Base-by-base conservation (phyloP, 148 eudicot species). In the Fagopyrum esculentum region DNA sequence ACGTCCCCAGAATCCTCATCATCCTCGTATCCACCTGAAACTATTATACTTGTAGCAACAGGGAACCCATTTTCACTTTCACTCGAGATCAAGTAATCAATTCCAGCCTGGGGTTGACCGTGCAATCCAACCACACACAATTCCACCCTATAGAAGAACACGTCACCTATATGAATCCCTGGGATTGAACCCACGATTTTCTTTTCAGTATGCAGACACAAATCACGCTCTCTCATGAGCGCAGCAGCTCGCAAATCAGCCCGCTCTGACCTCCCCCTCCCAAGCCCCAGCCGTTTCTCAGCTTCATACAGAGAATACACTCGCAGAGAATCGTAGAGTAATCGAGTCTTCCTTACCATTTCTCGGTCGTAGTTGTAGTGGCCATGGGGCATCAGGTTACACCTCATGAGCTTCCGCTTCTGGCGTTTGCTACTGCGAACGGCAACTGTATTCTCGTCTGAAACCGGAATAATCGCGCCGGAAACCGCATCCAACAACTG, bases 1-100 rank as follows among this genome's bases (percentile, higher is more conserved):
- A 90, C 94, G 70, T 92, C 96, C 11, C 99, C 99, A 0, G 76
- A 72, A 77, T 95, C 97, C 10, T 86, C 97, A 76, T 95, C 93
- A 47, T 95, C 97, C 57, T 95, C 99, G 17, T 95, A 95, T 44
- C 99, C 99, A 77, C 96, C 98, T 0, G 97, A 95, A 8, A 90
- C 96, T 16, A 92, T 88, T 1, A 95, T 75, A 69, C 97, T 92
- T 3, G 97, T 95, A 2, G 99, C 99, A 74, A 95, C 84, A 0
- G 99, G 99, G 79, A 88, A 96, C 17, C 97, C 91, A 71, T 92
- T 92, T 16, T 93, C 84, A 80, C 96, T 92, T 84, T 85, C 85
- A 45, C 81, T 87, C 6, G 89, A 81, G 2, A 92, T 78, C 19
- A 95, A 75, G 63, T 92, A 95, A 80, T 95, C 99, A 74, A 95